phyloP scores from a whole-genome alignment of 352 stramenopile species.

The Thraustochytrium striatum region DNA sequence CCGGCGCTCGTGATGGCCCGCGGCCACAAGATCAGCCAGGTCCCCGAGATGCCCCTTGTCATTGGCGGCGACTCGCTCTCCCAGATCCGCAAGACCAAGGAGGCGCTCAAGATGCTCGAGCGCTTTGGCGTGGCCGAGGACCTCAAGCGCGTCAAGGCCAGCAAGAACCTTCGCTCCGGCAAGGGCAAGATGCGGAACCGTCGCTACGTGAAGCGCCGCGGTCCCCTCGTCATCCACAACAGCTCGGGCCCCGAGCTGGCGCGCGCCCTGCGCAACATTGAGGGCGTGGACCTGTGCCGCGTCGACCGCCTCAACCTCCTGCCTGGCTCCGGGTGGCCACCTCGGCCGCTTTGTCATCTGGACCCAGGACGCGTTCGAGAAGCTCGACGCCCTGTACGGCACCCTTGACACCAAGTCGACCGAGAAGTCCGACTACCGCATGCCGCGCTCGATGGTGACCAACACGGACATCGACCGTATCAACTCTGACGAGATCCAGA shows the following conservation, averaged over 20 bases:
- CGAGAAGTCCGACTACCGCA: slow-evolving; percentile 83
- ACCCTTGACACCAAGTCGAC: slow-evolving; percentile 80
- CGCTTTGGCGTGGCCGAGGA: slow-evolving; percentile 89
- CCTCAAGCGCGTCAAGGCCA: slow-evolving; percentile 94
- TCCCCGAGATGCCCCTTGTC: slow-evolving; percentile 96
- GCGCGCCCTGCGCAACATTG: slow-evolving; percentile 90
- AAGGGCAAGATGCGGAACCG: slow-evolving; percentile 98
- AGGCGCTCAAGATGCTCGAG: slow-evolving; percentile 88
- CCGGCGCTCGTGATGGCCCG: slow-evolving; percentile 94
- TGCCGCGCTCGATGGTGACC: slow-evolving; percentile 89
- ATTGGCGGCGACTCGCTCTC: slow-evolving; percentile 77
- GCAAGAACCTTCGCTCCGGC: slow-evolving; percentile 92
- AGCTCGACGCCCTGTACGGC: slow-evolving; percentile 92
- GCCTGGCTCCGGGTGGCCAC: slow-evolving; percentile 93
- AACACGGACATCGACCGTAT: slow-evolving; percentile 97
- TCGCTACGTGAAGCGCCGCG: slow-evolving; percentile 87
- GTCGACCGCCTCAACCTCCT: slow-evolving; percentile 97
- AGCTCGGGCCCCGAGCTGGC: slow-evolving; percentile 67
- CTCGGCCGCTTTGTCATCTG: slow-evolving; percentile 98
- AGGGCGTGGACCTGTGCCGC: slow-evolving; percentile 91
- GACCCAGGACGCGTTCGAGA: slow-evolving; percentile 94
- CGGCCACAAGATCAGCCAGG: slow-evolving; percentile 92
- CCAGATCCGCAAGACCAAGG: slow-evolving; percentile 86
- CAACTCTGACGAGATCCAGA: slow-evolving; percentile 98
- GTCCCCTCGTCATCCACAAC: slow-evolving; percentile 93